phyloP scores from a whole-genome alignment of 73 alveolate genomes.

The Stentor coeruleus region DNA sequence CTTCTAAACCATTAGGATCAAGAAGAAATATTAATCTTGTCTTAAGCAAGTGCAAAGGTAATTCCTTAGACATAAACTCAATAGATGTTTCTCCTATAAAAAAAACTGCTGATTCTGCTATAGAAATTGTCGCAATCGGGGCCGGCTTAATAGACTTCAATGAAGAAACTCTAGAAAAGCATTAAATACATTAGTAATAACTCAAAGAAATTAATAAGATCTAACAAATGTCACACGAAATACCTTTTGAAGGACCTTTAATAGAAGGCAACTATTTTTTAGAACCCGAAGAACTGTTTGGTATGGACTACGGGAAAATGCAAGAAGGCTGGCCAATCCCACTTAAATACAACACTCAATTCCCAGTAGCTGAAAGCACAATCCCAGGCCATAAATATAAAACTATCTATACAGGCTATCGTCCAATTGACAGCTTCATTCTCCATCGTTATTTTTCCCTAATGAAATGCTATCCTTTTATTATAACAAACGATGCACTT shows the following conservation, averaged over 20 bases:
- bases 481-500: background rate
- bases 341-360: background rate
- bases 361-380: background rate
- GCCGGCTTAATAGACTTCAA: too few species aligned
- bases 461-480: background rate
- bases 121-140: too few species aligned
- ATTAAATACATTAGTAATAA: too few species aligned
- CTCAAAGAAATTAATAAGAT: background rate
- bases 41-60: background rate
- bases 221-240: background rate
- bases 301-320: background rate
- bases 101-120: too few species aligned
- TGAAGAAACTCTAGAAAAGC: too few species aligned
- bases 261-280: background rate
- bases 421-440: background rate
- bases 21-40: background rate
- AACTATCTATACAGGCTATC: slow-evolving; percentile 12
- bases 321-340: slow-evolving; percentile 23
- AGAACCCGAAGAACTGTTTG: slow-evolving; percentile 6
- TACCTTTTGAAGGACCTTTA: background rate
- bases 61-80: background rate
- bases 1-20: background rate
- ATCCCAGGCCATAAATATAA: background rate
- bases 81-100: background rate
- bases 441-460: background rate